Evolutionary conservation across 2,329 filamentous ascomycete genomes (phyloP), one percentile per base, ranked within the genome.

Genomic region (Zymoseptoria tritici): DNA sequence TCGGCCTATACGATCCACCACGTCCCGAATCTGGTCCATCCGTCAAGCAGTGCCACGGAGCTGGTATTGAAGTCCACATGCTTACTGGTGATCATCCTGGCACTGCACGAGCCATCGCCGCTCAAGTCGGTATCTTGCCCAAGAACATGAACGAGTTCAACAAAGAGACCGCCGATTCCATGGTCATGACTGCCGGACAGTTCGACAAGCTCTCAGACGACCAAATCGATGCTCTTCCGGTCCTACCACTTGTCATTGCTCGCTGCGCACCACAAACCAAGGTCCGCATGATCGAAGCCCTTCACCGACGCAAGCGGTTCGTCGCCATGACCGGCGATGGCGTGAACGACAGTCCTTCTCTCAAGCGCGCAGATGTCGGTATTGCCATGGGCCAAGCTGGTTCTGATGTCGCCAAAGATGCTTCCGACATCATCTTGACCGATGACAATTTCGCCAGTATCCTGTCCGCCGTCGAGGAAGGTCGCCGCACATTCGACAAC

Each of bases 391-490:
- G 90, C n/a, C 78, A 83, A 73, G 86, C 87, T 13, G 90, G 90
- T 1, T 91, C 87, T 9, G 90, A 94, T 67, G 90, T 95, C 6
- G 90, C 90, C 62, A 95, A 94, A 74, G 89, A 88, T 51, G 90
- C 90, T 71, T 79, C 90, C 66, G 73, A 95, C 70, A 94, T 96
- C 81, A 89, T 95, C 42, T 78, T 96, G 49, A 91, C 89, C 0
- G 89, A 94, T 71, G 90, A 94, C 77, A 92, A 93, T 76, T 95
- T 95, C 75, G 89, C 90, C 67, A 90, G 86, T 2, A 94, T 93
- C 64, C 86, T 93, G 21, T 84, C 88, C 49, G 89, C 89, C 4
- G 89, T 93, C 65, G 87, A 89, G 66, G 87, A 93, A 75, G 90
- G 90, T n/a, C 83, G 90, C 16, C 83, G 89, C 66, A 90, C 92